A percentile compares a stretch with the other conserved stretches of the same genome.
These are phyloP conservation scores for Venturia oleaginea DNA, from an alignment of 2,329 filamentous ascomycete species.

Conservation along the genomic window DNA sequence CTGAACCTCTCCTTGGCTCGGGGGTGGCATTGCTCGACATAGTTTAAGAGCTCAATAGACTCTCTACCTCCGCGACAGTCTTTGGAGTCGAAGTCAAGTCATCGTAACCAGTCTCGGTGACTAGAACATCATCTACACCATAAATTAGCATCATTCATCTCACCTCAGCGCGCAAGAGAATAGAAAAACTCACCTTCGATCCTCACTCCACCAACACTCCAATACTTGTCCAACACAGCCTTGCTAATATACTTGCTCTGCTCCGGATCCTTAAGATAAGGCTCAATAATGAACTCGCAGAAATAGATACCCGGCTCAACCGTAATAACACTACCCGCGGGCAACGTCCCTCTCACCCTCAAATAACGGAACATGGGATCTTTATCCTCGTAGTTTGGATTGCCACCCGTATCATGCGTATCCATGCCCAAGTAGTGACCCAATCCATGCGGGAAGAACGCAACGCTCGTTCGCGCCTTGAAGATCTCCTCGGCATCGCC, in stretches of 20 bases:
- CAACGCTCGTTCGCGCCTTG: slow-evolving; percentile 35
- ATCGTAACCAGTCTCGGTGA: slow-evolving; percentile 70
- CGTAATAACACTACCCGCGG: slow-evolving; percentile 76
- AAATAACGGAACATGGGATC: slow-evolving; percentile 85
- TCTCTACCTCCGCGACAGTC: slow-evolving; percentile 55
- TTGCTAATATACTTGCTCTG: slow-evolving; percentile 58
- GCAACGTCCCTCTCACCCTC: slow-evolving; percentile 64
- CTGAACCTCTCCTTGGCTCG: background rate
- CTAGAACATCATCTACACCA: slow-evolving; percentile 61
- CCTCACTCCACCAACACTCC: slow-evolving; percentile 75
- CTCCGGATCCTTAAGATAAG: slow-evolving; percentile 52
- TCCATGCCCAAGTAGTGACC: slow-evolving; percentile 46
- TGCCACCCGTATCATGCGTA: slow-evolving; percentile 41
- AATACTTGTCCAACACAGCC: slow-evolving; percentile 58
- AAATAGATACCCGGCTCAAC: slow-evolving; percentile 90
- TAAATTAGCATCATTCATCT: slow-evolving; percentile 4
- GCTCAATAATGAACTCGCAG: slow-evolving; percentile 62
- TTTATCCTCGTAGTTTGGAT: slow-evolving; percentile 50
- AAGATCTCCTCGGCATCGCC: slow-evolving; percentile 43
- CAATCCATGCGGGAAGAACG: slow-evolving; percentile 43
- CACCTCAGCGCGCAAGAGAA: background rate
- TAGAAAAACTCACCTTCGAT: slow-evolving; percentile 55
- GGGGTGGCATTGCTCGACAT: background rate
- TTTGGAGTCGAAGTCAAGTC: slow-evolving; percentile 78
- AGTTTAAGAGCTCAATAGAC: background rate